These are phyloP conservation scores for Lasiodiplodia citricola DNA, from an alignment of 2,329 filamentous ascomycete species.

Conservation along the genomic window DNA sequence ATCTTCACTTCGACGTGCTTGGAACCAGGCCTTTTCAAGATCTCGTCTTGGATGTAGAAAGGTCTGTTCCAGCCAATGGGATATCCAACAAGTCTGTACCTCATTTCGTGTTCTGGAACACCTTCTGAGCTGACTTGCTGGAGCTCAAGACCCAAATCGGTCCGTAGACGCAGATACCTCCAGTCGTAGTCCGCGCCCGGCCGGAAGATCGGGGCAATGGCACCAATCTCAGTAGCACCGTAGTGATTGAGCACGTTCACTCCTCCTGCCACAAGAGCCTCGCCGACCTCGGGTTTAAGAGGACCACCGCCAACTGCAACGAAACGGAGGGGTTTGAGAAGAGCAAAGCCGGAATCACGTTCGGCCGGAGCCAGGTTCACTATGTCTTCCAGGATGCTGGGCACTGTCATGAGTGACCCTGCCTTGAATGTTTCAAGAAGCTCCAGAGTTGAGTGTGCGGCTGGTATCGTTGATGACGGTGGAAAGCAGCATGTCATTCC, in stretches of 20 bases:
- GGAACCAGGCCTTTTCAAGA: conserved; percentile 36
- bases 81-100: conserved; percentile 33
- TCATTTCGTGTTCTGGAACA: background rate
- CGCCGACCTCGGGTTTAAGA: conserved; percentile 35
- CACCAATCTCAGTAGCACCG: conserved; percentile 44
- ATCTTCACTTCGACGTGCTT: conserved; percentile 33
- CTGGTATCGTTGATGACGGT: conserved; percentile 32
- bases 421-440: conserved; percentile 31
- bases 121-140: background rate
- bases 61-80: conserved; percentile 37
- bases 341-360: conserved; percentile 11
- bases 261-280: conserved; percentile 30
- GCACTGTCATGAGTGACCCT: conserved; percentile 43
- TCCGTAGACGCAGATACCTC: conserved; percentile 40
- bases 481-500: conserved; percentile 40
- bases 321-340: conserved; percentile 36
- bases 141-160: conserved; percentile 39
- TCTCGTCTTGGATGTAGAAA: conserved; percentile 42
- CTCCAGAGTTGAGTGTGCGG: conserved; percentile 33
- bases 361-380: conserved; percentile 16
- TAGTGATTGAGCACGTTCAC: conserved; percentile 45
- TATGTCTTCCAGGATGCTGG: conserved; percentile 44
- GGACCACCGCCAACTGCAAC: conserved; percentile 42
- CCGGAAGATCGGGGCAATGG: conserved; percentile 41
- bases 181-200: conserved; percentile 41